Conservation (phyloP, 768 basidiomycete species). For the Termitomyces heimii region DNA sequence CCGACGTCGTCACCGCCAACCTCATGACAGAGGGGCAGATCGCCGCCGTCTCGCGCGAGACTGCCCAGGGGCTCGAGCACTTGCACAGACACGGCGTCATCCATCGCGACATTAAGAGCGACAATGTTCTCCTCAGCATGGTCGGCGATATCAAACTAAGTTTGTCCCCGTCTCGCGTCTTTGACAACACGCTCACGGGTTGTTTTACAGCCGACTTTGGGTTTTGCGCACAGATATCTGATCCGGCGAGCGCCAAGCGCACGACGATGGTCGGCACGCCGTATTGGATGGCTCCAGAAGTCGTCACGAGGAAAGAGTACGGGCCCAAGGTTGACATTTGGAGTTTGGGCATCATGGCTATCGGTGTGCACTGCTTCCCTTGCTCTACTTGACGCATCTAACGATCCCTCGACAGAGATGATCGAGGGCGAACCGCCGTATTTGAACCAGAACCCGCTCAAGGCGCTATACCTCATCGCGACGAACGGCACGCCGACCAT, state of each 20-base stretch:
- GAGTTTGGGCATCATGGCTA: conserved; percentile 95
- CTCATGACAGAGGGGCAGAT: conserved; percentile 99
- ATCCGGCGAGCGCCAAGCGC: conserved; percentile 82
- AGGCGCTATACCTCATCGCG: conserved; percentile 95
- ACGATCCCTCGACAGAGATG: conserved; percentile 62
- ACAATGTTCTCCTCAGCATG: conserved; percentile 91
- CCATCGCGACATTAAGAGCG: conserved; percentile 98
- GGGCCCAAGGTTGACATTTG: conserved; percentile 99
- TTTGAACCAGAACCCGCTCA: conserved; percentile 92
- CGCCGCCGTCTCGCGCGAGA: conserved; percentile 92
- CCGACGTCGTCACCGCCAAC: conserved; percentile 93
- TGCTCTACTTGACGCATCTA: neutral
- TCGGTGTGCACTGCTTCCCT: conserved; percentile 49
- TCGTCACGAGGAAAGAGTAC: conserved; percentile 96
- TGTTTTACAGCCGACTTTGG: conserved; percentile 96
- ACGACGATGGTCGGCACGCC: conserved; percentile 99
- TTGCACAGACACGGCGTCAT: conserved; percentile 96
- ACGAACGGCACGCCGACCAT: conserved; percentile 98
- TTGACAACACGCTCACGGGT: too few relatives aligned
- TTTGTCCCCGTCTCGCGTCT: conserved; percentile 39
- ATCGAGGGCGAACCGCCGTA: conserved; percentile 98
- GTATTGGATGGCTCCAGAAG: conserved; percentile 99
- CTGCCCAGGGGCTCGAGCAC: conserved; percentile 89
- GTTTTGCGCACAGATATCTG: conserved; percentile 96
- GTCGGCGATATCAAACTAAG: conserved; percentile 97